These are phyloP conservation scores for Phytopythium sindhum DNA, from an alignment of 352 stramenopile species.

Conservation along the genomic window DNA sequence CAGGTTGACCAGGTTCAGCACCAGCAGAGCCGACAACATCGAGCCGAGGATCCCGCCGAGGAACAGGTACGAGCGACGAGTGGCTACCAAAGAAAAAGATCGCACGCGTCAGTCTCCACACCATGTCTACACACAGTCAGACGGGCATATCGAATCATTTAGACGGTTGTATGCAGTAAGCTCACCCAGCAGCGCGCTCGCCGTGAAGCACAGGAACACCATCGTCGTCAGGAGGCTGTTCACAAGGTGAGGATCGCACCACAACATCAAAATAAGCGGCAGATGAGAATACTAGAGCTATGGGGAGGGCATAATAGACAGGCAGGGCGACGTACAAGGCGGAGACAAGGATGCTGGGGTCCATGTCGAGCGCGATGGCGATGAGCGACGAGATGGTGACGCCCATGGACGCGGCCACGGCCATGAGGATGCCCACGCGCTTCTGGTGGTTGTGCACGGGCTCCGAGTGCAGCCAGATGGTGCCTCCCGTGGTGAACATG, in stretches of 20 bases:
- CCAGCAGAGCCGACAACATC: constrained; percentile 45
- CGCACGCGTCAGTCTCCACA: neutral
- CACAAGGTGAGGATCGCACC: neutral
- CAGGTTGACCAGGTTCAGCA: constrained; percentile 53
- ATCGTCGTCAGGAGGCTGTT: constrained; percentile 64
- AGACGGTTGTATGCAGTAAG: neutral
- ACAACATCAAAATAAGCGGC: neutral
- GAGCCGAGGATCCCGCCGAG: constrained; percentile 75
- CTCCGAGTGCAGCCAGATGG: constrained; percentile 62
- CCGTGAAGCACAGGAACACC: constrained; percentile 86
- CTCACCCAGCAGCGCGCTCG: constrained; percentile 63
- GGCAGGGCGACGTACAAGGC: constrained; percentile 50
- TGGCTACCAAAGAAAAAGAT: constrained; percentile 25
- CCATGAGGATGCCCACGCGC: constrained; percentile 68
- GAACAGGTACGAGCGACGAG: constrained; percentile 82
- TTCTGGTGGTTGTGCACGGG: constrained; percentile 48
- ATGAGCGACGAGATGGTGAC: constrained; percentile 72
- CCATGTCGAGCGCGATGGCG: constrained; percentile 63
- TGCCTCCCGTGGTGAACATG: constrained; percentile 39
- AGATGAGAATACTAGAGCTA: neutral
- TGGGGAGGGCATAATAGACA: neutral
- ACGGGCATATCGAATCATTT: neutral
- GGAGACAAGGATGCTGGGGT: constrained; percentile 75
- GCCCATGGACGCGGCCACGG: constrained; percentile 62
- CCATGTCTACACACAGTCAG: neutral